These are phyloP conservation scores for Funneliformis geosporum DNA, from an alignment of 192 early-diverging fungal genomes.

Conservation along the genomic window DNA sequence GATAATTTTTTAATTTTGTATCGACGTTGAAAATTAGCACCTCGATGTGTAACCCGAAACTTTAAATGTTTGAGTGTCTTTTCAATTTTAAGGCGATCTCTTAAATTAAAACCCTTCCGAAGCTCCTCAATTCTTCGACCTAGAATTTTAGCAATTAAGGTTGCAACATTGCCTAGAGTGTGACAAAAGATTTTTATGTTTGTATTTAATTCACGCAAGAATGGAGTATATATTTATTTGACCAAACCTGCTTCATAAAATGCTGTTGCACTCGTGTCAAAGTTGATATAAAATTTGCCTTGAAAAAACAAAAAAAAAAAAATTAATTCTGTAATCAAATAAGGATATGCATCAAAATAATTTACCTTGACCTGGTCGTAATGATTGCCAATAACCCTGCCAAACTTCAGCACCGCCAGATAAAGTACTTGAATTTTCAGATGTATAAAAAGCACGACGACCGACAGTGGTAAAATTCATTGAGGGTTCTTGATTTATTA, in stretches of 20 bases:
- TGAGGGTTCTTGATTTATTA: constrained; percentile 76
- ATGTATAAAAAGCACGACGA: constrained; percentile 81
- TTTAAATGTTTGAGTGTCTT: constrained; percentile 53
- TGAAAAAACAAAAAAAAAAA: no score
- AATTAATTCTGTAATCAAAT: no score
- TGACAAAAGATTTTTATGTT: not conserved
- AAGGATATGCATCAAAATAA: not conserved
- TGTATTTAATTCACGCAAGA: not conserved
- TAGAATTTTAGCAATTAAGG: constrained; percentile 67
- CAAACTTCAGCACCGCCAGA: constrained; percentile 81
- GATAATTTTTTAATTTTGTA: constrained; percentile 71
- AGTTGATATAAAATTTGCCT: constrained; percentile 62
- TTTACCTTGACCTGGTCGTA: constrained; percentile 68
- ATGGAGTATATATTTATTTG: not conserved
- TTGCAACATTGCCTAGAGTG: constrained; percentile 47
- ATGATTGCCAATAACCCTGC: constrained; percentile 88
- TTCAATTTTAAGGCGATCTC: constrained; percentile 44
- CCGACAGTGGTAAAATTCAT: constrained; percentile 72
- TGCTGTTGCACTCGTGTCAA: constrained; percentile 68
- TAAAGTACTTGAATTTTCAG: constrained; percentile 46
- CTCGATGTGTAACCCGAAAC: constrained; percentile 58
- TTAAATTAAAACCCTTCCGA: constrained; percentile 37
- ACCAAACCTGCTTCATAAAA: constrained; percentile 61
- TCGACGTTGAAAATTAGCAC: constrained; percentile 55
- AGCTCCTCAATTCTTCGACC: constrained; percentile 47